Base-by-base conservation (phyloP, 495 filamentous ascomycete species). In the Trichocladium antarcticum region DNA sequence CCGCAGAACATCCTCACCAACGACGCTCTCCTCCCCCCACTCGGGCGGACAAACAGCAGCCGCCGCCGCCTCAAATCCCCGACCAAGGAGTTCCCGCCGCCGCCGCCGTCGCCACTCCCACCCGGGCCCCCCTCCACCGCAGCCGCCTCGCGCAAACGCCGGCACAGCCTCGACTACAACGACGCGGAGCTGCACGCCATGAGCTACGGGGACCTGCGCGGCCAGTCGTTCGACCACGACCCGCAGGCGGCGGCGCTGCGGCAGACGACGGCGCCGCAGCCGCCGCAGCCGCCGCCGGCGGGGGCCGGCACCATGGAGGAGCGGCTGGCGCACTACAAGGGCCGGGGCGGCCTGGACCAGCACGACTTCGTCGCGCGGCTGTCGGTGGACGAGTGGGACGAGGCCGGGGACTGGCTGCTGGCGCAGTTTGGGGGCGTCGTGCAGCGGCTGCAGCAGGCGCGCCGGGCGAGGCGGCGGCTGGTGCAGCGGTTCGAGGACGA, bases 331-430 rank as follows among this genome's bases (percentile, higher is more conserved):
- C 57, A 75, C 45, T 70, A 71, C 53, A 49, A 58, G 42, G 35
- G 24, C 46, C 54, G 68, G 47, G 54, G 61, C 19, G 42, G 66
- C 62, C 28, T 68, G 16, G 72, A 76, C 15, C 82, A 86, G 49
- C 67, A 68, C 40, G 63, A 69, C 1, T 85, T 87, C 62, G 80
- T 89, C 53, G 65, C 73, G 9, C 73, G 72, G 5, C 68, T 94
- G 58, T 58, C 76, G 3, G 72, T 85, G 19, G 68, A 75, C 21
- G 82, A 90, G 60, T 92, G 88, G 83, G 88, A 95, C 60, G 73
- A 83, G 40, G 78, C 82, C 12, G 88, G 88, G 7, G 86, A 95
- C 51, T 81, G 84, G 71, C 78, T 95, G 35, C 66, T 90, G 12
- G 77, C 79, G 3, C 75, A 74, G 51, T 89, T 92, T 56, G 68